Conservation (phyloP, 2,329 filamentous ascomycete species). For the Fusarium goolgardi region DNA sequence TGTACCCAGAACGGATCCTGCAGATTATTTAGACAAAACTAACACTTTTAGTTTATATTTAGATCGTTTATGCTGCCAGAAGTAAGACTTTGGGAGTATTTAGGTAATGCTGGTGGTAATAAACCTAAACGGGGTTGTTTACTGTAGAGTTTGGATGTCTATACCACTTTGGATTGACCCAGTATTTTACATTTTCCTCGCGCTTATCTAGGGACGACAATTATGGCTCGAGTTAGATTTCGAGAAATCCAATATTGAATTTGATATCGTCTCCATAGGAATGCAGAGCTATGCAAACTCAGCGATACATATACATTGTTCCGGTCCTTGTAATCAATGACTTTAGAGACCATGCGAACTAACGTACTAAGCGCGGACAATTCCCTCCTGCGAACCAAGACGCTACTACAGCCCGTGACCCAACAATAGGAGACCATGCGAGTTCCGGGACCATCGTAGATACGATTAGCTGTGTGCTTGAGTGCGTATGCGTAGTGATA, state of each 20-base stretch:
- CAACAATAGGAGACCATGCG: accelerated
- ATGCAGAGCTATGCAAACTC: too few relatives aligned
- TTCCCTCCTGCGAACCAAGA: not conserved
- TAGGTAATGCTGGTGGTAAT: not conserved
- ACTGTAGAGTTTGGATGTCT: not conserved
- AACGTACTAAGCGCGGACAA: not conserved
- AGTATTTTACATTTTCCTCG: not conserved
- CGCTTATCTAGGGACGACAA: not conserved
- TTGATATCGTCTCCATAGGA: too few relatives aligned
- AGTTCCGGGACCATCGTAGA: not conserved
- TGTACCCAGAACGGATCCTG: not conserved
- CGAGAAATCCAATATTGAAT: not conserved
- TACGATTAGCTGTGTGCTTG: too few relatives aligned
- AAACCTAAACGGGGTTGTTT: not conserved
- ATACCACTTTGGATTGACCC: not conserved
- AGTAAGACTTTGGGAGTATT: too few relatives aligned
- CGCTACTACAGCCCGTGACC: too few relatives aligned
- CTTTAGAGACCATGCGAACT: not conserved
- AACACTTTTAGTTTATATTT: not conserved
- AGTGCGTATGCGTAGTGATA: not conserved
- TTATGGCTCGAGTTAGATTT: not conserved
- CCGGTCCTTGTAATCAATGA: not conserved
- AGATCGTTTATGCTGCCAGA: not conserved
- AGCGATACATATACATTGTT: not conserved
- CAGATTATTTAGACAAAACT: not conserved